Conservation (phyloP, 1,284 basidiomycete genomes). For the Kwoniella shivajii region DNA sequence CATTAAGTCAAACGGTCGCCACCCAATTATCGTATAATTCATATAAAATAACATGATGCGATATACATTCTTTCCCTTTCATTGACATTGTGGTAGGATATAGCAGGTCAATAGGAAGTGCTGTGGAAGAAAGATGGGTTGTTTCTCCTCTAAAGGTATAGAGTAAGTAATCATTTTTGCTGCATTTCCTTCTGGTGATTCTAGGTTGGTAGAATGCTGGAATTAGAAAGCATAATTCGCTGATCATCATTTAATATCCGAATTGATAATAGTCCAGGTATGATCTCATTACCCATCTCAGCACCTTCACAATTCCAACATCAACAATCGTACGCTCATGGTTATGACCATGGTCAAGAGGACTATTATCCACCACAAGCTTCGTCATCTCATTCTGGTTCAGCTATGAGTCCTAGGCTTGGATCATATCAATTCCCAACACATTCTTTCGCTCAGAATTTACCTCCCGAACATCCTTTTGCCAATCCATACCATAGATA, state of each 20-base stretch:
- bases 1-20: too few species aligned
- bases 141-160: slow-evolving; percentile 1
- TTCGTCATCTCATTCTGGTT: background rate
- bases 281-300: background rate
- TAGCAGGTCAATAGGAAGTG: background rate
- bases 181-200: background rate
- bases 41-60: too few species aligned
- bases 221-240: background rate
- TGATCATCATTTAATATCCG: background rate
- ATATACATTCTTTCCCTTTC: too few species aligned
- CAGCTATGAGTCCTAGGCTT: background rate
- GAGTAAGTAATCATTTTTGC: background rate
- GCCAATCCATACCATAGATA: slow-evolving; percentile 5
- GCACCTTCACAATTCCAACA: background rate
- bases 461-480: slow-evolving; percentile 8
- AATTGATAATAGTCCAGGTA: background rate
- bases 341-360: background rate
- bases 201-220: background rate
- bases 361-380: background rate
- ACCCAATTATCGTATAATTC: too few species aligned
- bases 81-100: background rate
- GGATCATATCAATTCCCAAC: slow-evolving; percentile 4
- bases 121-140: slow-evolving; percentile 2
- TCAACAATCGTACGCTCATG: background rate
- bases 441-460: slow-evolving; percentile 2